A percentile compares a stretch with the other conserved stretches of the same genome.
phyloP scores from a whole-genome alignment of 1,139 yeast species.

The Taphrina communis region DNA sequence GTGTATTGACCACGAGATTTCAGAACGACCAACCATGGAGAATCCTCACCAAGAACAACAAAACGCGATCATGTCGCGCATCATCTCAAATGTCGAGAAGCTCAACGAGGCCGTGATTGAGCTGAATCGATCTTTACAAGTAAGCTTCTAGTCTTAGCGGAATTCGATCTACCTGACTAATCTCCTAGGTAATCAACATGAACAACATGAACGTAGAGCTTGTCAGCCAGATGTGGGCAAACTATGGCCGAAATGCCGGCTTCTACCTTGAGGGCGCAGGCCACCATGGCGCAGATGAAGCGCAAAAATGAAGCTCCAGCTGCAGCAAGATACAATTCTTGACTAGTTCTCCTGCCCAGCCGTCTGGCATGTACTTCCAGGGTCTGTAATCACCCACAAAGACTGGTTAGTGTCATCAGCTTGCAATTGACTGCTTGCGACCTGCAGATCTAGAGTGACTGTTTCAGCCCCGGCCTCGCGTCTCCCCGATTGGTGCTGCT shows the following conservation, averaged over 20 bases:
- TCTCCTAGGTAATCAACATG: conserved; percentile 61
- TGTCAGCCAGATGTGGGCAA: conserved; percentile 81
- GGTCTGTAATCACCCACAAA: too few relatives aligned
- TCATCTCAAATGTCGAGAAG: conserved; percentile 74
- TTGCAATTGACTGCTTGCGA: too few relatives aligned
- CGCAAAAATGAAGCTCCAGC: neutral
- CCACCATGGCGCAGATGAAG: neutral
- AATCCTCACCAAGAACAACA: conserved; percentile 91
- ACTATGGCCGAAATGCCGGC: conserved; percentile 71
- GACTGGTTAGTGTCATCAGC: too few relatives aligned
- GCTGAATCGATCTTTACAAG: conserved; percentile 65
- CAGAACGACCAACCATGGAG: conserved; percentile 58
- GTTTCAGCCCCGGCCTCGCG: too few relatives aligned
- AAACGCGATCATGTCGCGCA: conserved; percentile 75
- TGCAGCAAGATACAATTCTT: too few relatives aligned
- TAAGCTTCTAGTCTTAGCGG: conserved; percentile 45
- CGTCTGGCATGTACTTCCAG: too few relatives aligned
- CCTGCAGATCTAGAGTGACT: too few relatives aligned
- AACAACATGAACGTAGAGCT: conserved; percentile 74
- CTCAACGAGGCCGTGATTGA: conserved; percentile 73
- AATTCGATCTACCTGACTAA: neutral
- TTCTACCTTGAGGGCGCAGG: conserved; percentile 77
- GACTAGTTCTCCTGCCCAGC: too few relatives aligned
- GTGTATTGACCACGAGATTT: neutral
- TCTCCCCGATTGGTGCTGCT: neutral